Evolutionary conservation across 2,329 filamentous ascomycete species (phyloP), one percentile per base, ranked within the genome.

Genomic region (Chaetomium globosum): DNA sequence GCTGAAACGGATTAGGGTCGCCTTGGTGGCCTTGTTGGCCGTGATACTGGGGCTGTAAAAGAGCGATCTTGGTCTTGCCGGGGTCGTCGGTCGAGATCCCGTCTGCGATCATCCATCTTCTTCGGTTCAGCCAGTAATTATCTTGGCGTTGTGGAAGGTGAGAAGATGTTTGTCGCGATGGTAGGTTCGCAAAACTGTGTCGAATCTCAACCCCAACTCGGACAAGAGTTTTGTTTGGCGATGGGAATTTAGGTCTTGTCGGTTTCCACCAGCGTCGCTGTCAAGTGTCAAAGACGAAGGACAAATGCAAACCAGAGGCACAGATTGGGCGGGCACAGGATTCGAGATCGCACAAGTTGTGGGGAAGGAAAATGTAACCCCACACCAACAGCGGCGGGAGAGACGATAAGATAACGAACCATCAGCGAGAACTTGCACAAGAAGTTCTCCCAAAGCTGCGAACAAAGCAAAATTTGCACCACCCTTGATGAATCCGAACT

Each of bases 1-100:
- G 26, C 52, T 65, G 64, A 65, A 68, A 66, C 61, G 26, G 26
- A 30, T 48, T 33, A 21, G 16, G 23, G 60, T 26, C 55, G 16
- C 51, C 56, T 54, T 30, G 49, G 46, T 49, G 59, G 59, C 36
- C 61, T 2, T 52, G 54, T 58, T 63, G 61, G 61, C 54, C 61
- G 12, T 10, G 46, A 28, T 62, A 12, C 21, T 28, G 16, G 49
- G 31, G 54, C 49, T 26, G 46, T 28, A 16, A 43, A n/a, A 19
- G 33, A 16, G 48, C 12, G 28, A 31, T 53, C 39, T 43, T 19
- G 46, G 23, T 48, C 46, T 48, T 36, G 23, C 46, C 39, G n/a
- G 46, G 46, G 46, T 7, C n/a, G n/a, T 23, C 16, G 16, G 39
- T 43, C 16, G 3, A 48, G 46, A 23, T 9, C 9, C 21, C 9